Conservation (phyloP, 2,329 filamentous ascomycete species). For the Paecilomyces sp. region DNA sequence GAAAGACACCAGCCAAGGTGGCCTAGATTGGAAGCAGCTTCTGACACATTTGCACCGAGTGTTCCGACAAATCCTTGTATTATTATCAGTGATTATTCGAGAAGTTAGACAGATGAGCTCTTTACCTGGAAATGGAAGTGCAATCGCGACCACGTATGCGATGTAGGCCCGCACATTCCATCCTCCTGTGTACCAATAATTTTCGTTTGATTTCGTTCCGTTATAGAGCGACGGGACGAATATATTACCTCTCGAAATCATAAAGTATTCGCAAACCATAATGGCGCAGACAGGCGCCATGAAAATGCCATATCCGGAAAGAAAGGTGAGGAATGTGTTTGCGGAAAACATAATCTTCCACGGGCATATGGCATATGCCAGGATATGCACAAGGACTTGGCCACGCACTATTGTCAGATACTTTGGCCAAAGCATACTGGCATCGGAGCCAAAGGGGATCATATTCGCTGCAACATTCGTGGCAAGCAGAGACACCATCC, state of each 20-base stretch:
- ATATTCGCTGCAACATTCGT: conserved; percentile 33
- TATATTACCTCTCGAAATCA: conserved; percentile 11
- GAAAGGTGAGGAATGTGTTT: conserved; percentile 51
- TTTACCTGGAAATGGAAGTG: conserved; percentile 22
- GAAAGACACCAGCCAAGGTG: conserved; percentile 25
- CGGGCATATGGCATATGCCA: conserved; percentile 51
- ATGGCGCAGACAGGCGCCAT: conserved; percentile 54
- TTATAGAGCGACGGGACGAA: conserved; percentile 25
- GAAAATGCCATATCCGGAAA: conserved; percentile 56
- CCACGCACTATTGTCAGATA: conserved; percentile 50
- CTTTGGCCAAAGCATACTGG: conserved; percentile 39
- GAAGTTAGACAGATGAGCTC: background rate
- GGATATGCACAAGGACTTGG: conserved; percentile 43
- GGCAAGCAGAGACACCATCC: conserved; percentile 27
- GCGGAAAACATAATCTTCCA: conserved; percentile 56
- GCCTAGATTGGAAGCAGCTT: conserved; percentile 11
- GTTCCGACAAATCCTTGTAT: conserved; percentile 20
- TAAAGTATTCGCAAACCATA: conserved; percentile 39
- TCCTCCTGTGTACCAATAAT: conserved; percentile 26
- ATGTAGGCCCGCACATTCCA: conserved; percentile 29
- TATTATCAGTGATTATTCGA: background rate
- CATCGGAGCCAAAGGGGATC: conserved; percentile 28
- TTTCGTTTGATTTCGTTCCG: conserved; percentile 14
- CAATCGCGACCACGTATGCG: conserved; percentile 25
- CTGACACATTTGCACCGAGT: conserved; percentile 19